Evolutionary conservation across 768 basidiomycete genomes (phyloP).

Genomic region (Lentinula guzmanii): DNA sequence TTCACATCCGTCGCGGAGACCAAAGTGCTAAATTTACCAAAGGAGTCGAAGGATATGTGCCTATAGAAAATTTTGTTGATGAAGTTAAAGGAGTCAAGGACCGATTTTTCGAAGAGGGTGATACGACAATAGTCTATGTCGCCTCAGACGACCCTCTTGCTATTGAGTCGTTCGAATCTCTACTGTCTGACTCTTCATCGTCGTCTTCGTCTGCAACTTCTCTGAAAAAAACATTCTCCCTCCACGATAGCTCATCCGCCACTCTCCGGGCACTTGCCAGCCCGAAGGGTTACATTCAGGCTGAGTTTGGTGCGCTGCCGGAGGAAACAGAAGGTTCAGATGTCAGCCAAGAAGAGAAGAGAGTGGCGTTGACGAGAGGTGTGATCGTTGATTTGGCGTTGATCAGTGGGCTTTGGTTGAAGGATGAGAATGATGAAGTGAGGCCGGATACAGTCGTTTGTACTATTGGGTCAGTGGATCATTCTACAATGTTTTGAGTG

Average conservation of each 20-base stretch:
- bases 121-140: slow-evolving; percentile 41
- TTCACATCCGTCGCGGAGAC: slow-evolving; percentile 64
- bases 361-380: slow-evolving; percentile 50
- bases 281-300: slow-evolving; percentile 44
- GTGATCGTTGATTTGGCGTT: slow-evolving; percentile 67
- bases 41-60: slow-evolving; percentile 40
- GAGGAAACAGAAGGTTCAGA: background rate
- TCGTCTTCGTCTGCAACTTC: background rate
- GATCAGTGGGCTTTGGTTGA: slow-evolving; percentile 55
- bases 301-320: slow-evolving; percentile 30
- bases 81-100: slow-evolving; percentile 27
- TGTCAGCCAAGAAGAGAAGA: slow-evolving; percentile 26
- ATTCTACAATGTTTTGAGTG: background rate
- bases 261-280: background rate
- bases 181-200: slow-evolving; percentile 23
- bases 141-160: slow-evolving; percentile 56
- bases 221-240: background rate
- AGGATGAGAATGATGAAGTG: slow-evolving; percentile 20
- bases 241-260: background rate
- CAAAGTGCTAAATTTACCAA: slow-evolving; percentile 37
- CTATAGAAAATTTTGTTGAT: slow-evolving; percentile 40
- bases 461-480: slow-evolving; percentile 42
- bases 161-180: slow-evolving; percentile 36
- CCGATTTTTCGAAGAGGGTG: slow-evolving; percentile 22
- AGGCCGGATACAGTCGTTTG: slow-evolving; percentile 51